Evolutionary conservation across 768 basidiomycete genomes (phyloP).

Genomic region (Mrakia blollopis): DNA sequence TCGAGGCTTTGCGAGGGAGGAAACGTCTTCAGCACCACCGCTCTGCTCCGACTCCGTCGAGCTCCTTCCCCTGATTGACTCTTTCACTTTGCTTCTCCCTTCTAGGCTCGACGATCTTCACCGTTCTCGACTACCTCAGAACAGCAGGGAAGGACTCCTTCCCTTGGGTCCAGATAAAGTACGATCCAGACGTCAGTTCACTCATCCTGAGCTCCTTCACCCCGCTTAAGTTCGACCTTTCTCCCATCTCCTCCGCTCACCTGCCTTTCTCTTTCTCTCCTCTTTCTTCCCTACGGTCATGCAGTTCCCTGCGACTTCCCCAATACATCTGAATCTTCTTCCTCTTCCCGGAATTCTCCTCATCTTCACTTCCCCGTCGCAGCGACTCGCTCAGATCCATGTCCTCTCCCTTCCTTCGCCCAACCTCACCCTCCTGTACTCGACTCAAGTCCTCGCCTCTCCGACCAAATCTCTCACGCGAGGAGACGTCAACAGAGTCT

Average conservation of each 20-base stretch:
- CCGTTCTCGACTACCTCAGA: conserved; percentile 6
- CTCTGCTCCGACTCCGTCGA: too few relatives aligned
- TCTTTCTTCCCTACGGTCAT: neutral
- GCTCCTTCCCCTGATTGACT: too few relatives aligned
- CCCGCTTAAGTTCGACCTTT: too few relatives aligned
- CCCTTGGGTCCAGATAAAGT: conserved; percentile 10
- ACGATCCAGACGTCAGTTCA: neutral
- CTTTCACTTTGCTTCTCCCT: too few relatives aligned
- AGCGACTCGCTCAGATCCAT: conserved; percentile 11
- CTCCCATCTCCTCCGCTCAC: neutral
- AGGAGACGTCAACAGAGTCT: neutral
- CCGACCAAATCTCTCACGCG: neutral
- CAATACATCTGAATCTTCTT: neutral
- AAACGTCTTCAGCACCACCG: too few relatives aligned
- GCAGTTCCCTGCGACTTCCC: neutral
- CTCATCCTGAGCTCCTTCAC: neutral
- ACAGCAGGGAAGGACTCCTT: neutral
- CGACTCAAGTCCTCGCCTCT: neutral
- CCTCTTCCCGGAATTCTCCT: neutral
- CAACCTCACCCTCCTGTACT: neutral
- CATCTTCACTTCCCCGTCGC: conserved; percentile 3
- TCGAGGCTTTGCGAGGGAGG: too few relatives aligned
- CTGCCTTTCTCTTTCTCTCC: too few relatives aligned
- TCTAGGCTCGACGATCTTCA: neutral
- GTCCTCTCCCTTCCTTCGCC: conserved; percentile 6